These are phyloP conservation scores for Hypoxylon lienhwacheense DNA, from an alignment of 495 filamentous ascomycete genomes.

Conservation along the genomic window DNA sequence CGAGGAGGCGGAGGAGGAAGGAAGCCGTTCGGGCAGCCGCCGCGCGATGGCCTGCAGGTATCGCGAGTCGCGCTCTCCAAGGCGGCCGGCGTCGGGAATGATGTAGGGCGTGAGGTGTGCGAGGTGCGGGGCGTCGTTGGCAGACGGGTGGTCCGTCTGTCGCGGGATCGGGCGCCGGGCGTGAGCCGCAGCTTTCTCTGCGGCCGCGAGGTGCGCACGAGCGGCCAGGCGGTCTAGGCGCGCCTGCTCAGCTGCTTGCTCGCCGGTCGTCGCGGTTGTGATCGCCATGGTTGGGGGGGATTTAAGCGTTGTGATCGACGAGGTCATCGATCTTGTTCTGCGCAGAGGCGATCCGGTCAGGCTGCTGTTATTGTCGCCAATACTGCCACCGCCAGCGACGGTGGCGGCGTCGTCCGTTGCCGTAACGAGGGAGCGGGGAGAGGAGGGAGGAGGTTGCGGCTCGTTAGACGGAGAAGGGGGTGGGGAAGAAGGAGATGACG, in stretches of 20 bases:
- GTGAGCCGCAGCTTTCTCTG: slow-evolving; percentile 52
- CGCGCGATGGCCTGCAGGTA: slow-evolving; percentile 72
- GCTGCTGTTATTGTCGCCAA: slow-evolving; percentile 15
- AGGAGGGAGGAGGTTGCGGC: slow-evolving; percentile 34
- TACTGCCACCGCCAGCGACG: slow-evolving; percentile 15
- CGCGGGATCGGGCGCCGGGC: slow-evolving; percentile 47
- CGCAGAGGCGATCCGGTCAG: not conserved
- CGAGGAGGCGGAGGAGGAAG: slow-evolving; percentile 1
- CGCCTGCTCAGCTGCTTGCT: slow-evolving; percentile 54
- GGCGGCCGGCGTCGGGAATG: slow-evolving; percentile 59
- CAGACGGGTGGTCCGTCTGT: slow-evolving; percentile 50
- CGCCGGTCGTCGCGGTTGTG: slow-evolving; percentile 37
- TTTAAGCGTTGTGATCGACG: slow-evolving; percentile 24
- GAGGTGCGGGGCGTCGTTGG: slow-evolving; percentile 53
- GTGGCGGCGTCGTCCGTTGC: slow-evolving; percentile 13
- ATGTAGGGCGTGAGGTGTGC: slow-evolving; percentile 51
- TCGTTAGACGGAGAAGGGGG: slow-evolving; percentile 31
- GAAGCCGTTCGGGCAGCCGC: slow-evolving; percentile 48
- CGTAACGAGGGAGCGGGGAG: slow-evolving; percentile 27
- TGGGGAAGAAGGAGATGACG: slow-evolving; percentile 15
- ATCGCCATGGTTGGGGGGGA: slow-evolving; percentile 7
- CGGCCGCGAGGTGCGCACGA: slow-evolving; percentile 48
- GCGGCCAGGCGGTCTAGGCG: slow-evolving; percentile 54
- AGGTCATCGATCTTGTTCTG: slow-evolving; percentile 11
- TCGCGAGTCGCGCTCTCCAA: slow-evolving; percentile 63